These are phyloP conservation scores for Spathaspora girioi DNA, from an alignment of 805 yeast species.

Conservation along the genomic window DNA sequence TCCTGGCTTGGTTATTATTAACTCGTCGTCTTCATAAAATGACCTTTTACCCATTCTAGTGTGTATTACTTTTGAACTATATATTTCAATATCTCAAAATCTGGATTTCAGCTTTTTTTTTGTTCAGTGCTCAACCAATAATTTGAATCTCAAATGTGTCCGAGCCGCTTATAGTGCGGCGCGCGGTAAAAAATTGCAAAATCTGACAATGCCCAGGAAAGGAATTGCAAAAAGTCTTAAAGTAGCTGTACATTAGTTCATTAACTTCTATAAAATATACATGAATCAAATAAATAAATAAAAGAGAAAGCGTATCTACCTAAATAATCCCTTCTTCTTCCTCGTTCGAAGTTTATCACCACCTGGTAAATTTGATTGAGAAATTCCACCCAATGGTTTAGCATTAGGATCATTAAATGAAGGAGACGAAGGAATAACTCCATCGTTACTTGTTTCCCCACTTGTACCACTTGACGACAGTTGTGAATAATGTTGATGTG, in stretches of 20 bases:
- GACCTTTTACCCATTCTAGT: slow-evolving; percentile 29
- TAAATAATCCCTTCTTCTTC: slow-evolving; percentile 28
- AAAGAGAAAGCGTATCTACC: not conserved
- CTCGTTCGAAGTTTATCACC: slow-evolving; percentile 12
- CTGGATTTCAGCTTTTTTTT: slow-evolving; percentile 1
- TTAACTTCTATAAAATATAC: not conserved
- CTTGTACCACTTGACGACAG: slow-evolving; percentile 17
- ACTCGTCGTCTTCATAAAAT: slow-evolving; percentile 54
- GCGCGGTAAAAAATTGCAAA: not conserved
- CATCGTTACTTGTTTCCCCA: not conserved
- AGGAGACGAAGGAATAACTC: not conserved
- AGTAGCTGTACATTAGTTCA: no score
- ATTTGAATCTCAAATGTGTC: not conserved
- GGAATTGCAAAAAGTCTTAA: not conserved
- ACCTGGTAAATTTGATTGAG: slow-evolving; percentile 12
- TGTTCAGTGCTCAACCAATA: slow-evolving; percentile 7
- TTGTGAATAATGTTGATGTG: slow-evolving; percentile 12
- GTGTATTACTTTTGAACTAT: not conserved
- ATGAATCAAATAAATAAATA: not conserved
- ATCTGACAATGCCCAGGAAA: no score
- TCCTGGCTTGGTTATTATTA: slow-evolving; percentile 47
- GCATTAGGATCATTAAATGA: slow-evolving; percentile 13
- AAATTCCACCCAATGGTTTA: slow-evolving; percentile 29
- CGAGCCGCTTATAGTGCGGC: not conserved
- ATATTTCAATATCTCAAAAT: not conserved